Evolutionary conservation across 1,284 basidiomycete genomes (phyloP), one percentile per base, ranked within the genome.

Genomic region (Irpex sp.): DNA sequence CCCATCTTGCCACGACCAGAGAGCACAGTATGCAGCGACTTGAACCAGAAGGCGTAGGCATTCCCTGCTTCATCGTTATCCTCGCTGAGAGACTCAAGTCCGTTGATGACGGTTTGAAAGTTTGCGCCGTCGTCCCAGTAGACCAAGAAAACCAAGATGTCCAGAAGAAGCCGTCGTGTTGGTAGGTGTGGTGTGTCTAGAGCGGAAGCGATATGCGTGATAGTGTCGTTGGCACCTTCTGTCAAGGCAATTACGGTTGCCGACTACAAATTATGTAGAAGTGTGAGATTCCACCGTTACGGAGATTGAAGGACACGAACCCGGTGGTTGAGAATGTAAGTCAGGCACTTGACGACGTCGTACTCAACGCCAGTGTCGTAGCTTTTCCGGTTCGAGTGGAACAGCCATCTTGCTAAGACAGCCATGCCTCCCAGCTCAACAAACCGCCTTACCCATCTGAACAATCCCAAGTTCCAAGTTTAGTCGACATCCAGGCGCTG

Each of bases 1-100:
- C 97, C 97, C 94, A 98, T 96, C 74, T 89, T 92, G 1, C 97
- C 97, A 64, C 95, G 80, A 1, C 95, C 95, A 57, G 88, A 85
- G n/a, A 98, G 82, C 5, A 87, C 86, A 46, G 79, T 79, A 69
- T 95, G 92, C 65, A 97, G 80, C 1, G 90, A 89, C 66, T 88
- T 88, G 74, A 99, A 93, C 96, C 95, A 98, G 66, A 88, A 94
- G 67, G 90, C 89, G 75, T 95, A 99, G 51, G 86, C 81, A 61
- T 81, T 78, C 4, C 74, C 72, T 65, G 67, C 61, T 71, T 88
- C 87, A 72, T 82, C 82, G 67, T 92, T 90, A 5, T 83, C 77
- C 9, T 79, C 73, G 71, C 90, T 93, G 39, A 93, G 81, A 11
- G 81, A 76, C 67, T 90, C 89, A 7, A 93, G 76, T 33, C 85